Conservation (phyloP, 1,284 basidiomycete species). For the Mycena sp. region DNA sequence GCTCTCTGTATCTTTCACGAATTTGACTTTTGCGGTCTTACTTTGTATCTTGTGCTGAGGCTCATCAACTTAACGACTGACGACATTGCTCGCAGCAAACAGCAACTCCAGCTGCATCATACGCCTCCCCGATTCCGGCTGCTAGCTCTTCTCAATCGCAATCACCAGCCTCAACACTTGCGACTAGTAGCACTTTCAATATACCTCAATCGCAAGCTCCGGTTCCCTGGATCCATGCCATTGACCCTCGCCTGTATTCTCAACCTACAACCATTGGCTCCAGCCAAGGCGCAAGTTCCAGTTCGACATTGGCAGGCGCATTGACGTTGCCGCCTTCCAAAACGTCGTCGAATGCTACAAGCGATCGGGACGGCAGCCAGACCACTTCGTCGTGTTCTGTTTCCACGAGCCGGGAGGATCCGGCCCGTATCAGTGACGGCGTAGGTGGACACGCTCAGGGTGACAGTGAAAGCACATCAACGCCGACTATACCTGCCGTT, state of each 20-base stretch:
- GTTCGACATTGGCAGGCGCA: slow-evolving; percentile 53
- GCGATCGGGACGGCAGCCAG: background rate
- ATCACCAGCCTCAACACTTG: background rate
- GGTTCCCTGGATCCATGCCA: slow-evolving; percentile 2
- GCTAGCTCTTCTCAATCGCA: background rate
- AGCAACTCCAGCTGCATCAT: too few species aligned
- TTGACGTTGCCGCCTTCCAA: slow-evolving; percentile 43
- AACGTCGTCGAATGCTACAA: background rate
- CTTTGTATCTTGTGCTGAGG: background rate
- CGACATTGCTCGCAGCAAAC: background rate
- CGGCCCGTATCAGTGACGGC: background rate
- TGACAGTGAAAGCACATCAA: too few species aligned
- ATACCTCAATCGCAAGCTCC: background rate
- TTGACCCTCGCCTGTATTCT: slow-evolving; percentile 19
- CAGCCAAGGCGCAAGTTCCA: slow-evolving; percentile 31
- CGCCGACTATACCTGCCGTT: too few species aligned
- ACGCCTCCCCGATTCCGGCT: background rate
- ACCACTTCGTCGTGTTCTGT: background rate
- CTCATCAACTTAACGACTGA: background rate
- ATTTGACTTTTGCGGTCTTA: too few species aligned
- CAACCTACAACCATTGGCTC: too few species aligned
- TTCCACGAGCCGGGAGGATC: background rate
- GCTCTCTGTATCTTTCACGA: too few species aligned
- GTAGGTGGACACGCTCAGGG: background rate
- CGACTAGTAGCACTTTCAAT: background rate